Conservation (phyloP, 2,329 filamentous ascomycete genomes). For the Sordariomycetes sp. region DNA sequence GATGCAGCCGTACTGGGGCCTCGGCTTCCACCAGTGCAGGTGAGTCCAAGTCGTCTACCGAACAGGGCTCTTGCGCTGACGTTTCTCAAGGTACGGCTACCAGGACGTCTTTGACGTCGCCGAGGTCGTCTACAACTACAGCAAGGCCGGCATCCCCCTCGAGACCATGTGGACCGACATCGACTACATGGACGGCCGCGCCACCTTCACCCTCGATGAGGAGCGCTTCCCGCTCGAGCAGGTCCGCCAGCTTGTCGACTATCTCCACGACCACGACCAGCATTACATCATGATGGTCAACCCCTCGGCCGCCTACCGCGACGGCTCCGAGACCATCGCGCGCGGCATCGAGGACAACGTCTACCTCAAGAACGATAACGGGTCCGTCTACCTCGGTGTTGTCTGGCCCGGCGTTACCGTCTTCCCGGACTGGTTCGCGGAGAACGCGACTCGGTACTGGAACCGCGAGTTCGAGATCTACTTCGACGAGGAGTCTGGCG, state of each 20-base stretch:
- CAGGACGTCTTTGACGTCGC: constrained; percentile 48
- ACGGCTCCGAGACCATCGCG: constrained; percentile 20
- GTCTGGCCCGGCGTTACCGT: constrained; percentile 65
- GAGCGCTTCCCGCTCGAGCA: constrained; percentile 46
- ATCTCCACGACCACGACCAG: constrained; percentile 54
- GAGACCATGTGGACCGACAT: constrained; percentile 27
- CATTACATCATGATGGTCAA: constrained; percentile 72
- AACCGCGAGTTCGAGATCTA: constrained; percentile 50
- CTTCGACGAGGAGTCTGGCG: constrained; percentile 48
- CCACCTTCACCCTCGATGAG: constrained; percentile 49
- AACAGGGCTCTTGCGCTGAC: not conserved
- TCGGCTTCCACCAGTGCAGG: constrained; percentile 38
- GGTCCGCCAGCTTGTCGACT: constrained; percentile 51
- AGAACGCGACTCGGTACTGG: constrained; percentile 54
- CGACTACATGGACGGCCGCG: constrained; percentile 10
- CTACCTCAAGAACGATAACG: constrained; percentile 37
- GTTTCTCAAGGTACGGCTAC: constrained; percentile 35
- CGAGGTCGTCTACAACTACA: constrained; percentile 53
- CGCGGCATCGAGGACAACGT: constrained; percentile 27
- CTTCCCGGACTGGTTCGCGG: constrained; percentile 66
- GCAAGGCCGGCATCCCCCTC: constrained; percentile 45
- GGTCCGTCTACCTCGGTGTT: constrained; percentile 44
- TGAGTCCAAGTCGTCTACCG: not conserved
- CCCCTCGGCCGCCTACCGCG: constrained; percentile 41
- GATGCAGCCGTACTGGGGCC: constrained; percentile 49